These are phyloP conservation scores for Suhomyces tanzawaensis DNA, from an alignment of 805 yeast species.

Conservation along the genomic window DNA sequence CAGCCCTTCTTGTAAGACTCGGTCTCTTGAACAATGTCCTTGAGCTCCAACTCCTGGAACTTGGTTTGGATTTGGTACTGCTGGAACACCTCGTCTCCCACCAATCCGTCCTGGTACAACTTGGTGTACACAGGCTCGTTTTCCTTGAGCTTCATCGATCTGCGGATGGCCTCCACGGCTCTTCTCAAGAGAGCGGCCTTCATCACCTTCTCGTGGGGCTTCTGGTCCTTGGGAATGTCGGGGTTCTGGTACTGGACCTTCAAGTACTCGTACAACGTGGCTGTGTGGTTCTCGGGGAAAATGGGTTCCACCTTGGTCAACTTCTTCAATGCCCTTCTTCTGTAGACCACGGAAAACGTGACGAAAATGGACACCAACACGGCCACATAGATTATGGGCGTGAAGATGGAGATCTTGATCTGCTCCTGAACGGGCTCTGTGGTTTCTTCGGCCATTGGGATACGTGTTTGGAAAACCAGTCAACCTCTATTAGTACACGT, in stretches of 20 bases:
- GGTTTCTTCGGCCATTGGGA: conserved; percentile 19
- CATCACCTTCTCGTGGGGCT: conserved; percentile 74
- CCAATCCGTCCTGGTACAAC: conserved; percentile 81
- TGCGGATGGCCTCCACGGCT: conserved; percentile 83
- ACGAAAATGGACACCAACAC: conserved; percentile 64
- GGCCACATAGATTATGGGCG: conserved; percentile 75
- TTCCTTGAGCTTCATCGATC: conserved; percentile 81
- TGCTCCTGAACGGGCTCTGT: conserved; percentile 20
- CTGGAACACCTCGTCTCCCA: conserved; percentile 86
- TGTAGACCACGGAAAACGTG: conserved; percentile 66
- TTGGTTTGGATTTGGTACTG: conserved; percentile 76
- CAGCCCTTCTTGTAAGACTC: conserved; percentile 73
- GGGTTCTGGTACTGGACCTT: conserved; percentile 43
- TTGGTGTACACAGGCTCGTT: conserved; percentile 64
- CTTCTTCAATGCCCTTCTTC: conserved; percentile 52
- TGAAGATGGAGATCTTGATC: conserved; percentile 41
- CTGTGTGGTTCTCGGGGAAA: conserved; percentile 65
- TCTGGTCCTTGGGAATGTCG: conserved; percentile 33
- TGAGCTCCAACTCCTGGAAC: conserved; percentile 76
- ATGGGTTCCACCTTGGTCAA: conserved; percentile 66
- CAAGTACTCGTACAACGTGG: conserved; percentile 61
- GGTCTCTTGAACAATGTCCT: conserved; percentile 73
- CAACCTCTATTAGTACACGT: neutral
- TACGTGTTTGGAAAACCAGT: neutral
- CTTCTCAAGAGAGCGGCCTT: conserved; percentile 57